Base-by-base conservation (phyloP, 2,329 filamentous ascomycete genomes). In the Whalleya microplaca region DNA sequence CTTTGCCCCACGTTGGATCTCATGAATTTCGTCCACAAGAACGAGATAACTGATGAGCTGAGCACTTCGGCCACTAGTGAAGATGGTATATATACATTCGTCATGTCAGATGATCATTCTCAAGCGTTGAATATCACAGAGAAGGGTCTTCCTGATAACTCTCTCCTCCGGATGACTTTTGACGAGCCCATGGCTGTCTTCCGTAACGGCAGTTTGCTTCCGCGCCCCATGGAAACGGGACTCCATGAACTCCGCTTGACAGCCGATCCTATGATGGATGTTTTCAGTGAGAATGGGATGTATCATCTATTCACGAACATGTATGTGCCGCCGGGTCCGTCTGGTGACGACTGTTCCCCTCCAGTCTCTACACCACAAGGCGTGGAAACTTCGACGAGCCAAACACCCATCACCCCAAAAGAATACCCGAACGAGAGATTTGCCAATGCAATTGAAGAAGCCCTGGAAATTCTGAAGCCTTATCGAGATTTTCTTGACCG, bases 131-230 rank as follows among this genome's bases (percentile, higher is more conserved):
- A 8, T 51, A 51, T n/a, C 18, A 29, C 27, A 40, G 14, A 5
- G 6, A 6, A 21, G 8, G 7, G 9, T 14, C 43, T 23, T 18
- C 23, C 21, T 9, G 19, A n/a, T 12, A n/a, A 9, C 5, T 45
- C 27, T 20, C 12, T 59, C 12, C 19, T 49, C 3, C 49, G 41
- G 23, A 47, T 51, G 16, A 14, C 29, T 5, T 51, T 59, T 23
- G 2, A 19, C 10, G 27, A 59, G n/a, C 47, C 46, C 9, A 48
- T 48, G 53, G 46, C 29, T n/a, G 16, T 59, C 16, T 53, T 53
- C 49, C 21, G 29, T 16, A 41, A 59, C 20, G 50, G 41, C 5
- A 8, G 8, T 7, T 44, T 56, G 44, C 16, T 50, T 9, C 21
- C 46, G 21, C 20, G 27, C 29, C 9, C 48, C 0, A 10, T 56